phyloP scores from a whole-genome alignment of 129 eudicot genomes.

The Artemisia argyi region DNA sequence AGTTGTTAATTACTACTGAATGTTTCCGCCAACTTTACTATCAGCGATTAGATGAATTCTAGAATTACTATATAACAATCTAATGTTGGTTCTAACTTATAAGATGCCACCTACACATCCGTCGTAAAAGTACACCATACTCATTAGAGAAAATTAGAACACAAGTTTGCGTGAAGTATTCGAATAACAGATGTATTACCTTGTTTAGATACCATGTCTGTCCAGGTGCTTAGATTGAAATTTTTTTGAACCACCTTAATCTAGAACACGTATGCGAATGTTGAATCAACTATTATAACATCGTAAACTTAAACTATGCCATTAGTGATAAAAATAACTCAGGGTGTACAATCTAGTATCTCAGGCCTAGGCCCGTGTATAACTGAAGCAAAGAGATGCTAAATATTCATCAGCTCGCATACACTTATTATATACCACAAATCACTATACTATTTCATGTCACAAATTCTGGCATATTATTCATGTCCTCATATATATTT shows the following conservation, averaged over 20 bases:
- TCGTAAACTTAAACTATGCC: too few species aligned
- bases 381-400: too few species aligned
- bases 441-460: background rate
- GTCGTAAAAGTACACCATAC: too few species aligned
- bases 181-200: too few species aligned
- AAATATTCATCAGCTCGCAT: too few species aligned
- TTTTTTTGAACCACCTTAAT: too few species aligned
- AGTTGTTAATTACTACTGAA: background rate
- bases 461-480: slow-evolving; percentile 19
- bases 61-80: background rate
- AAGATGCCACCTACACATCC: background rate
- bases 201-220: too few species aligned
- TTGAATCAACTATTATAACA: slow-evolving; percentile 1
- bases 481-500: background rate
- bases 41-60: background rate
- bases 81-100: background rate
- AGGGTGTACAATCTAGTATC: slow-evolving; percentile 14
- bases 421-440: too few species aligned
- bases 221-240: too few species aligned
- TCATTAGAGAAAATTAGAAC: too few species aligned
- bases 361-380: background rate
- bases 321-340: background rate
- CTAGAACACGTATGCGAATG: too few species aligned
- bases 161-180: too few species aligned
- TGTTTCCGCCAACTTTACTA: background rate